phyloP scores from a whole-genome alignment of 2,329 filamentous ascomycete genomes.

The Colletotrichum cordylinicola region DNA sequence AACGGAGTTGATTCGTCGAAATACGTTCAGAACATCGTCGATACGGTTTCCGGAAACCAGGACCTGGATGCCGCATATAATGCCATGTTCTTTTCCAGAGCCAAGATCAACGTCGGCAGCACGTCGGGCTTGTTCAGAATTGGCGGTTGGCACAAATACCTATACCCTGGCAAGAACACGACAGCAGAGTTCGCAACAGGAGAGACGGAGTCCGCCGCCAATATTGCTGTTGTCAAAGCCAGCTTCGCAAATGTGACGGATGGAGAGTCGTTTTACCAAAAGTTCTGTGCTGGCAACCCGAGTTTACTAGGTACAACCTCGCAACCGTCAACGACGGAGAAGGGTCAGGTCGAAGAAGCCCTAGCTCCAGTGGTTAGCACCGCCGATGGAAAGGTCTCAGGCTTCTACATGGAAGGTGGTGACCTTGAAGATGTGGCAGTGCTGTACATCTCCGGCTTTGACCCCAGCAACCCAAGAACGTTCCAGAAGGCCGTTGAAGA shows the following conservation, averaged over 20 bases:
- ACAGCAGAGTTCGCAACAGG: slow-evolving; percentile 41
- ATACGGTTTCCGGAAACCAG: slow-evolving; percentile 23
- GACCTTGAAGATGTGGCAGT: slow-evolving; percentile 39
- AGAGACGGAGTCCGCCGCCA: slow-evolving; percentile 30
- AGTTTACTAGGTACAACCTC: not conserved
- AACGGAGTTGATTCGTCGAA: slow-evolving; percentile 29
- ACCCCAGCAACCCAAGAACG: slow-evolving; percentile 27
- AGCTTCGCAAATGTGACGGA: slow-evolving; percentile 34
- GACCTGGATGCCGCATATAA: slow-evolving; percentile 39
- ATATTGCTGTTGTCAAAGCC: slow-evolving; percentile 32
- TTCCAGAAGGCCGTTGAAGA: slow-evolving; percentile 33
- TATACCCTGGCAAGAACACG: slow-evolving; percentile 36
- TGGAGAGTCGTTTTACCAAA: slow-evolving; percentile 36
- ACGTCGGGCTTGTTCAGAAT: slow-evolving; percentile 32
- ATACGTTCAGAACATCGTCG: slow-evolving; percentile 24
- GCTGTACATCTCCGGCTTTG: slow-evolving; percentile 30
- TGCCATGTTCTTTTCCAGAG: slow-evolving; percentile 38
- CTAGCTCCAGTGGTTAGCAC: slow-evolving; percentile 32
- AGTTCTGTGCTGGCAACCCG: slow-evolving; percentile 31
- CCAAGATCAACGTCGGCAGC: slow-evolving; percentile 18
- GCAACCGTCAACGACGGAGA: not conserved
- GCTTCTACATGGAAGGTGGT: slow-evolving; percentile 37
- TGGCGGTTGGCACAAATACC: slow-evolving; percentile 29
- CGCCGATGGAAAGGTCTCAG: slow-evolving; percentile 28
- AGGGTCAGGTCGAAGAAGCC: slow-evolving; percentile 19